A percentile compares a stretch with the other conserved stretches of the same genome.
Conservation (phyloP, 345 rosid species). For the Aquilaria yunnanensis region DNA sequence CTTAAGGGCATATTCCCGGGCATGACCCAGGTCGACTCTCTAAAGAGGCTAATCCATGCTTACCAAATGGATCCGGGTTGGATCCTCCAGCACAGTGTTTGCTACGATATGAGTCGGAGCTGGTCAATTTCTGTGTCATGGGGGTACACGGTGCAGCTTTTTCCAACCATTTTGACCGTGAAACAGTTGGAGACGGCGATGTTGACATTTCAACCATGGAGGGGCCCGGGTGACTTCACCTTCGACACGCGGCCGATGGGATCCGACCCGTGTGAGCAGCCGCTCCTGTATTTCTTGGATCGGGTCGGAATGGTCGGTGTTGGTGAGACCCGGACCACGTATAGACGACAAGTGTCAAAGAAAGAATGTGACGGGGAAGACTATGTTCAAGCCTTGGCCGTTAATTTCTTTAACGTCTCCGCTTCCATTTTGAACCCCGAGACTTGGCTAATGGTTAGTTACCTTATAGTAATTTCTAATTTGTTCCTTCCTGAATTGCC, state of each 20-base stretch:
- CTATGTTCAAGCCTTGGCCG: constrained; percentile 24
- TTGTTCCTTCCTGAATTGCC: not conserved
- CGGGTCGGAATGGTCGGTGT: constrained; percentile 23
- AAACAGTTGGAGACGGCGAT: constrained; percentile 49
- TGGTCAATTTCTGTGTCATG: constrained; percentile 73
- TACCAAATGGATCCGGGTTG: constrained; percentile 51
- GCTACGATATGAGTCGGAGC: constrained; percentile 44
- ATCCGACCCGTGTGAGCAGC: constrained; percentile 45
- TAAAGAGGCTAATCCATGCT: constrained; percentile 35
- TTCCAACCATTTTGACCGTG: constrained; percentile 42
- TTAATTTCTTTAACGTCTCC: constrained; percentile 37
- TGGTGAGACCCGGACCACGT: constrained; percentile 40
- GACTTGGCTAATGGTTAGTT: constrained; percentile 52
- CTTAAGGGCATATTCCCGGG: constrained; percentile 48
- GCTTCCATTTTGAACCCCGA: constrained; percentile 30
- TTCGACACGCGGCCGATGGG: constrained; percentile 51
- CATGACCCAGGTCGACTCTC: constrained; percentile 30
- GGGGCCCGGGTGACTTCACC: constrained; percentile 42
- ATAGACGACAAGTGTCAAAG: constrained; percentile 21
- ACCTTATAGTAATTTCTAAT: no score
- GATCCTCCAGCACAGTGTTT: constrained; percentile 57
- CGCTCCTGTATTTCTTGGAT: constrained; percentile 58
- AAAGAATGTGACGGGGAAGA: constrained; percentile 27
- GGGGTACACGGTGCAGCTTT: constrained; percentile 70
- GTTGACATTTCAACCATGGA: constrained; percentile 65